phyloP scores from a whole-genome alignment of 139 green algal genomes.

The Ettlia oleoabundans region DNA sequence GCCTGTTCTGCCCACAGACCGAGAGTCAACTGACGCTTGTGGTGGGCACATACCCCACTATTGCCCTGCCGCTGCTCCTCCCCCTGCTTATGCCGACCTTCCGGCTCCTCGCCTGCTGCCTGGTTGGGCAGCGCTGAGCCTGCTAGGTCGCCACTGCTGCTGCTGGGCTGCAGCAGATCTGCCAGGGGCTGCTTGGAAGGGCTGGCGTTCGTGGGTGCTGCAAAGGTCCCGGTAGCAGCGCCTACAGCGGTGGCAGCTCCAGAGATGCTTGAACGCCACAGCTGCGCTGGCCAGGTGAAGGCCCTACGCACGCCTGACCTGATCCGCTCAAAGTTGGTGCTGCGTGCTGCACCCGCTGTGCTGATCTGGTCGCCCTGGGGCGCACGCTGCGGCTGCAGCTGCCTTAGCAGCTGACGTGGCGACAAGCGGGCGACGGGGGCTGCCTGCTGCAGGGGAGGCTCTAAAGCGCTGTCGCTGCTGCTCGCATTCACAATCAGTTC shows the following conservation, averaged over 20 bases:
- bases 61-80: neutral
- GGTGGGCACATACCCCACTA: neutral
- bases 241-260: neutral
- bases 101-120: neutral
- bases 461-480: too few species aligned
- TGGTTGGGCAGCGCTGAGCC: neutral
- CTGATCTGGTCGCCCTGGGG: too few species aligned
- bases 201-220: neutral
- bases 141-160: neutral
- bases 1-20: neutral
- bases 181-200: neutral
- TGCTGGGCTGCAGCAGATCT: neutral
- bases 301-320: neutral
- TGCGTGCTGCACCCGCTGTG: too few species aligned
- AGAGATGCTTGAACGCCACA: neutral
- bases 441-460: too few species aligned
- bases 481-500: too few species aligned
- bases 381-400: neutral
- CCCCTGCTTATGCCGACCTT: neutral
- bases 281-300: neutral
- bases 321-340: neutral
- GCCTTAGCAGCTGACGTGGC: too few species aligned
- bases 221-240: neutral
- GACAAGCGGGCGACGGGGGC: too few species aligned
- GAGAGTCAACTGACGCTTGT: slow-evolving; percentile 2